Conservation (phyloP, 331 rosid species). For the Quercus lobata region DNA sequence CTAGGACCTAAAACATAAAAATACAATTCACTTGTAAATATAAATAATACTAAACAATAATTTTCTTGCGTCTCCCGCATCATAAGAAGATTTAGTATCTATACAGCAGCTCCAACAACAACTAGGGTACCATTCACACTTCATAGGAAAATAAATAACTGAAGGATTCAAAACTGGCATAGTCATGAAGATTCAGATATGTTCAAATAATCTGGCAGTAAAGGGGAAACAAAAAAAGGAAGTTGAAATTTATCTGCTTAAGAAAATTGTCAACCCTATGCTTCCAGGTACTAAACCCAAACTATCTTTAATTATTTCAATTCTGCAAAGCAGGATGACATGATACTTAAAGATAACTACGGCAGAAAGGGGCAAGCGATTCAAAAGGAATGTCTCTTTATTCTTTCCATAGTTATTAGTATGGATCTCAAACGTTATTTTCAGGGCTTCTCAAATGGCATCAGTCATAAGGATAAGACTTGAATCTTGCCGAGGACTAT, state of each 20-base stretch:
- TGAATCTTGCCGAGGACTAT: background rate
- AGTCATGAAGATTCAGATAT: background rate
- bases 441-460: background rate
- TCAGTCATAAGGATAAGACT: background rate
- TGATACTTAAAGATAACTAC: background rate
- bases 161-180: background rate
- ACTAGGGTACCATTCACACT: background rate
- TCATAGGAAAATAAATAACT: background rate
- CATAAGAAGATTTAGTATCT: background rate
- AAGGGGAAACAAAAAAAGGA: background rate
- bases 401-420: background rate
- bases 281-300: background rate
- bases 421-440: background rate
- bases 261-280: background rate
- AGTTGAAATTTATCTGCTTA: background rate
- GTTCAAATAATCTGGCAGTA: background rate
- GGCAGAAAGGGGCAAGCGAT: background rate
- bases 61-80: too few relatives aligned
- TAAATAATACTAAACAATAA: too few relatives aligned
- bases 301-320: background rate
- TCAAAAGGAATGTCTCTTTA: background rate
- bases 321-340: background rate
- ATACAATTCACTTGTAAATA: too few relatives aligned
- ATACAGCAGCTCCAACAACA: background rate
- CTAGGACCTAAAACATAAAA: too few relatives aligned